Evolutionary conservation across 2,329 filamentous ascomycete genomes (phyloP).

Genomic region (Endoconidiophora laricicola): DNA sequence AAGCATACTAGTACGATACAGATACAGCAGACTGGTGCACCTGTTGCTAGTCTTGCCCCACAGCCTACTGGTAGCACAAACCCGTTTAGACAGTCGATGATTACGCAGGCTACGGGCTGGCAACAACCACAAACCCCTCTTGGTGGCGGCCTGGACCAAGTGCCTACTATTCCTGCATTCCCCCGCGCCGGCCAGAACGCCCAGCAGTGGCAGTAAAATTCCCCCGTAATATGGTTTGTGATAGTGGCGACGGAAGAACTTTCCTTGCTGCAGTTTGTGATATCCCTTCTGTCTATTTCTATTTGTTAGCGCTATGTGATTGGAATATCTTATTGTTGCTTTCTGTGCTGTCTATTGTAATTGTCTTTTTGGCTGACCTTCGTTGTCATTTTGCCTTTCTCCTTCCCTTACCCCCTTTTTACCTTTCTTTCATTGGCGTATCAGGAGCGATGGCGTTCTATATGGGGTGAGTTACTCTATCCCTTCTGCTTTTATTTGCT

Average conservation of each 20-base stretch:
- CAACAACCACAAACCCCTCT: constrained; percentile 54
- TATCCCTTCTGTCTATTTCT: constrained; percentile 5
- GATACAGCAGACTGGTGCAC: constrained; percentile 26
- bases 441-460: constrained; percentile 9
- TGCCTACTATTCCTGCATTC: constrained; percentile 71
- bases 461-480: background rate
- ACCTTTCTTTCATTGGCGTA: background rate
- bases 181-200: constrained; percentile 55
- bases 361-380: background rate
- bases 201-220: constrained; percentile 38
- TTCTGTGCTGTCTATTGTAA: background rate
- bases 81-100: constrained; percentile 83
- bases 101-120: constrained; percentile 81
- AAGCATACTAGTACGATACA: constrained; percentile 25
- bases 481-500: constrained; percentile 7
- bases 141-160: constrained; percentile 61
- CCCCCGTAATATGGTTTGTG: no score
- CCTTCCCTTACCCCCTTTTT: background rate
- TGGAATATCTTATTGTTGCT: background rate
- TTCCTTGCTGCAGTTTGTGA: no score
- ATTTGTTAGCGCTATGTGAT: background rate
- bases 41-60: constrained; percentile 40
- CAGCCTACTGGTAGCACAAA: constrained; percentile 83
- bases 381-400: background rate
- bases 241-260: no score